phyloP scores from a whole-genome alignment of 176 grass and related monocot genomes.

The Hordeum vulgare region MorexV3_pseudomolecules_assembly NC_058518.1:490769761-490770260 shows the following conservation, averaged over 20 bases:
- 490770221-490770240: constrained; percentile 57
- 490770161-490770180: constrained; percentile 37
- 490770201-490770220: constrained; percentile 40
- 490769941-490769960: constrained; percentile 59
- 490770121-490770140: constrained; percentile 27
- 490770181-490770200: constrained; percentile 55
- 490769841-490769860: constrained; percentile 42
- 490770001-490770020: constrained; percentile 41
- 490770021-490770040: constrained; percentile 32
- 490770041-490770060: constrained; percentile 49
- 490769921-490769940: constrained; percentile 35
- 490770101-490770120: constrained; percentile 54
- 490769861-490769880: constrained; percentile 69
- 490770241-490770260: constrained; percentile 52
- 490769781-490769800: constrained; percentile 40
- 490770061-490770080: constrained; percentile 34
- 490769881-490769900: constrained; percentile 60
- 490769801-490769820: constrained; percentile 57
- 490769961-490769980: constrained; percentile 75
- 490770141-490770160: constrained; percentile 24
- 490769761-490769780: constrained; percentile 33
- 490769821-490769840: constrained; percentile 32
- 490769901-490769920: constrained; percentile 43
- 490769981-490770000: constrained; percentile 55
- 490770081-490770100: constrained; percentile 46